Evolutionary conservation across 2,329 filamentous ascomycete genomes (phyloP).

Genomic region (Pseudomassariella vexata): DNA sequence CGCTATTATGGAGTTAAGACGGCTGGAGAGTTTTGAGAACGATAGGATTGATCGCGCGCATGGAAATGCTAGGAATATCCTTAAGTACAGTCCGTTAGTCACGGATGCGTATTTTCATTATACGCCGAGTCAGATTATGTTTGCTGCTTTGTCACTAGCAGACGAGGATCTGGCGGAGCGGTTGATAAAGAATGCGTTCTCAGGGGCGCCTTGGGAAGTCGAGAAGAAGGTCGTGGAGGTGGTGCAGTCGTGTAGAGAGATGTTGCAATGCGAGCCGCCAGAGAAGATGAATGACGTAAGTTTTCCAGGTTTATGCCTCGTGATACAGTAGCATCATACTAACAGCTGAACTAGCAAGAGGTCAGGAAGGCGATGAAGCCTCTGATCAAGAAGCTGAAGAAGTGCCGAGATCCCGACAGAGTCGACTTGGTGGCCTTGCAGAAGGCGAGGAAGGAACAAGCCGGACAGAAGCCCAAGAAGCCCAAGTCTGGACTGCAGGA

Average conservation of each 20-base stretch:
- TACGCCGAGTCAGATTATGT: conserved; percentile 89
- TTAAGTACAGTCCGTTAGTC: conserved; percentile 75
- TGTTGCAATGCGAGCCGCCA: conserved; percentile 52
- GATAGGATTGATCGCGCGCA: conserved; percentile 57
- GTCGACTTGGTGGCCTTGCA: conserved; percentile 66
- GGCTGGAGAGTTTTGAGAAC: conserved; percentile 57
- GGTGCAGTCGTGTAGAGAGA: conserved; percentile 44
- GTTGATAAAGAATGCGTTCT: conserved; percentile 36
- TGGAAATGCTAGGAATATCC: conserved; percentile 62
- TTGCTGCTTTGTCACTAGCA: conserved; percentile 71
- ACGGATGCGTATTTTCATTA: conserved; percentile 98
- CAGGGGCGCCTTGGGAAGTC: conserved; percentile 16
- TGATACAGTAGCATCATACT: no score
- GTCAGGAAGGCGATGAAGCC: conserved; percentile 46
- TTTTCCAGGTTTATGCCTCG: conserved; percentile 26
- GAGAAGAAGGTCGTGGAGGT: conserved; percentile 43
- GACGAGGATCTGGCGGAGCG: conserved; percentile 58
- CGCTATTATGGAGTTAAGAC: conserved; percentile 73
- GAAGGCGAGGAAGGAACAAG: conserved; percentile 54
- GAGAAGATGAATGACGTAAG: conserved; percentile 46
- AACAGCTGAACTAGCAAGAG: conserved; percentile 35
- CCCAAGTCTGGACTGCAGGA: conserved; percentile 30
- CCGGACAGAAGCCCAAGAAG: conserved; percentile 27
- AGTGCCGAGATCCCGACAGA: conserved; percentile 69
- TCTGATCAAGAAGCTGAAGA: conserved; percentile 63